Conservation (phyloP, 2,329 filamentous ascomycete genomes). For the Chrysosphaeria jannelii region DNA sequence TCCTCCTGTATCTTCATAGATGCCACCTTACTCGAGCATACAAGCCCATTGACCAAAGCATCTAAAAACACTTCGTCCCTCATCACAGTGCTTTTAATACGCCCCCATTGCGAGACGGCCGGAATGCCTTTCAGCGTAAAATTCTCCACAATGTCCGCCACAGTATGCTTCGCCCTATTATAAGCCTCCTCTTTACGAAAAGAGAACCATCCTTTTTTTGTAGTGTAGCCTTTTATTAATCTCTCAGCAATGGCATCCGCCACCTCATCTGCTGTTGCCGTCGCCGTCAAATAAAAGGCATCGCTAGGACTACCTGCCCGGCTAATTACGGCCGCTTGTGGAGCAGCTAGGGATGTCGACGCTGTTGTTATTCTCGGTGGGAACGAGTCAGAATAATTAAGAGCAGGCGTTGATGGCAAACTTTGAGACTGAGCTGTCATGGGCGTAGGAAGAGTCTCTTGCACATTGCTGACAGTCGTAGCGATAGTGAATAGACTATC, state of each 20-base stretch:
- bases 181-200: not conserved
- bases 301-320: too few species aligned
- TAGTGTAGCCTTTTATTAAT: not conserved
- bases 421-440: too few species aligned
- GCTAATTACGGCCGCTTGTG: too few species aligned
- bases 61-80: constrained; percentile 7
- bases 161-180: not conserved
- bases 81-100: constrained; percentile 1
- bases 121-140: constrained; percentile 2
- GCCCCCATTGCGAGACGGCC: constrained; percentile 8
- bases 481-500: too few species aligned
- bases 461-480: too few species aligned
- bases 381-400: too few species aligned
- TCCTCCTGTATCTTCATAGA: constrained; percentile 1
- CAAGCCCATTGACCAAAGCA: constrained; percentile 7
- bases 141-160: not conserved
- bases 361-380: too few species aligned
- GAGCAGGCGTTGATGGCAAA: too few species aligned
- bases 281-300: not conserved
- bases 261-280: not conserved
- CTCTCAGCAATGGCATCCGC: not conserved
- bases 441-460: too few species aligned
- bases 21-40: constrained; percentile 4
- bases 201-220: too few species aligned
- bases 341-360: too few species aligned